Conservation (phyloP, 805 yeast species). For the Cyberlindnera maritima region DNA sequence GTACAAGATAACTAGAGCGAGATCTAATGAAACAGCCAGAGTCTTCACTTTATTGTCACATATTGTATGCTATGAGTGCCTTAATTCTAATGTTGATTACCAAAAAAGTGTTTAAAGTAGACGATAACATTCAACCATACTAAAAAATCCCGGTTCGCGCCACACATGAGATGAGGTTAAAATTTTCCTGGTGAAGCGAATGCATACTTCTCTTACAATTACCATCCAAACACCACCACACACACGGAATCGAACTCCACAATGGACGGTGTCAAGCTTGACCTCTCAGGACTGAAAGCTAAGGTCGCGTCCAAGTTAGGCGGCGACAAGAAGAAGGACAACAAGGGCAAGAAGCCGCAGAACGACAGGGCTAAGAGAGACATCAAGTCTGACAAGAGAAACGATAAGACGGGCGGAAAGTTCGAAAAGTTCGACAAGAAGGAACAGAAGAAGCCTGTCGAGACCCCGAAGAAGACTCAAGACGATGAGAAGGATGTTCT, state of each 20-base stretch:
- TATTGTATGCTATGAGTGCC: too few species aligned
- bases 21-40: too few species aligned
- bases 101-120: background rate
- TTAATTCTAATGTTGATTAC: too few species aligned
- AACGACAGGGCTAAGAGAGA: background rate
- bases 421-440: constrained; percentile 18
- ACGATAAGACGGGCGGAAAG: too few species aligned
- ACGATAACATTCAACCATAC: background rate
- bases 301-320: constrained; percentile 55
- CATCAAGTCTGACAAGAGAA: constrained; percentile 16
- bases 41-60: too few species aligned
- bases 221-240: background rate
- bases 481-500: constrained; percentile 27
- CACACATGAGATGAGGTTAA: constrained; percentile 19
- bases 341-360: constrained; percentile 19
- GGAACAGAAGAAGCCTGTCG: constrained; percentile 17
- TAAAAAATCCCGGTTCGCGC: constrained; percentile 7
- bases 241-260: too few species aligned
- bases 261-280: constrained; percentile 29
- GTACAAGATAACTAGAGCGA: too few species aligned
- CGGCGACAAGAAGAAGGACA: constrained; percentile 22
- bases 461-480: background rate
- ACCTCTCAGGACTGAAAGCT: constrained; percentile 55
- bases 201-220: background rate
- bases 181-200: constrained; percentile 11